A percentile compares a stretch with the other conserved stretches of the same genome.
phyloP scores from a whole-genome alignment of 2,329 filamentous ascomycete genomes.

The Aspergillus felis region DNA sequence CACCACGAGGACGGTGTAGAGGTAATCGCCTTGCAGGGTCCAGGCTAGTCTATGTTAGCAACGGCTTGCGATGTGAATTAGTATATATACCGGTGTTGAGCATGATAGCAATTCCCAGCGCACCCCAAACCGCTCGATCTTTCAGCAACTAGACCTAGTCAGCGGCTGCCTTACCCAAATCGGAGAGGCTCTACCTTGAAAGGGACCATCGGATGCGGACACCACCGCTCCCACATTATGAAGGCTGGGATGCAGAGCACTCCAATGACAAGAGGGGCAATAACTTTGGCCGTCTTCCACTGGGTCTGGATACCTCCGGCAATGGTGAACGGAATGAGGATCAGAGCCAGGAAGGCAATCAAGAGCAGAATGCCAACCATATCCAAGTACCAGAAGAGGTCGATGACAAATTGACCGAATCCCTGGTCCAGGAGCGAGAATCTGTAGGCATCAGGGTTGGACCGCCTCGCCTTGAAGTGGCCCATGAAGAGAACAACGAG shows the following conservation, averaged over 20 bases:
- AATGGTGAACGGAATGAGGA: slow-evolving; percentile 56
- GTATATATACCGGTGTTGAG: slow-evolving; percentile 20
- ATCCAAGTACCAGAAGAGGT: slow-evolving; percentile 58
- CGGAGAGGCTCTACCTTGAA: slow-evolving; percentile 41
- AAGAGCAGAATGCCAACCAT: slow-evolving; percentile 51
- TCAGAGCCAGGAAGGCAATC: slow-evolving; percentile 49
- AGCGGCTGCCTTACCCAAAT: not conserved
- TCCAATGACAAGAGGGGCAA: slow-evolving; percentile 51
- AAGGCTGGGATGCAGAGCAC: slow-evolving; percentile 48
- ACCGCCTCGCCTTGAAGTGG: slow-evolving; percentile 49
- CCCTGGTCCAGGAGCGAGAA: slow-evolving; percentile 45
- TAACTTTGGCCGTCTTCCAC: slow-evolving; percentile 51
- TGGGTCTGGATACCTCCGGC: slow-evolving; percentile 48
- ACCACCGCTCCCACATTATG: slow-evolving; percentile 52
- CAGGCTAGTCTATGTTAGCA: slow-evolving; percentile 38
- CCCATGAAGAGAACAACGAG: slow-evolving; percentile 51
- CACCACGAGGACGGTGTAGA: slow-evolving; percentile 61
- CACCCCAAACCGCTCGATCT: slow-evolving; percentile 62
- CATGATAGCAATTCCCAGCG: slow-evolving; percentile 53
- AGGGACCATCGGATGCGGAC: slow-evolving; percentile 54
- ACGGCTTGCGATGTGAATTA: slow-evolving; percentile 20
- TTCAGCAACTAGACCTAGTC: slow-evolving; percentile 45
- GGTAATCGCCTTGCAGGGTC: slow-evolving; percentile 61
- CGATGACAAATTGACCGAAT: slow-evolving; percentile 28
- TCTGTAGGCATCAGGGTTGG: slow-evolving; percentile 44